These are phyloP conservation scores for Avicennia marina DNA, from an alignment of 257 asterid species.

Conservation along the genomic window DNA sequence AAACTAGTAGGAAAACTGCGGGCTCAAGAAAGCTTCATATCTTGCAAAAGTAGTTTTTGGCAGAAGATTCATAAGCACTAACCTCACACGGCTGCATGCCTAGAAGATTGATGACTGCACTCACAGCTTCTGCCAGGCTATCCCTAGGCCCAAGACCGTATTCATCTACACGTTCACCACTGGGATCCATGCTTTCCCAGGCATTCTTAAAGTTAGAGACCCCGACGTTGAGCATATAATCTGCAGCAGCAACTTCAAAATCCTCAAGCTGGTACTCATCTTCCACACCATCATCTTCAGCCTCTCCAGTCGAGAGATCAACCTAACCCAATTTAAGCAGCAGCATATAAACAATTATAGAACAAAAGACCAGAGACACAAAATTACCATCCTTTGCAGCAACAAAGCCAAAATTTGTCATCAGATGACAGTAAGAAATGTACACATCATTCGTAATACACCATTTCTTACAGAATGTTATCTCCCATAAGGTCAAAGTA, in stretches of 20 bases:
- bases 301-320: slow-evolving; percentile 93
- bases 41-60: neutral
- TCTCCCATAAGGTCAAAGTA: no score
- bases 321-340: slow-evolving; percentile 38
- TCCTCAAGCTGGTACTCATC: slow-evolving; percentile 98
- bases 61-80: slow-evolving; percentile 31
- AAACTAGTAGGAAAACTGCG: no score
- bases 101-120: slow-evolving; percentile 79
- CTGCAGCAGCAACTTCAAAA: slow-evolving; percentile 88
- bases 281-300: slow-evolving; percentile 96
- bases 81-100: slow-evolving; percentile 99
- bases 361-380: neutral
- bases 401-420: no score
- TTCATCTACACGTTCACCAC: slow-evolving; percentile 71
- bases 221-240: slow-evolving; percentile 82
- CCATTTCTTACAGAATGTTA: no score
- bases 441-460: no score
- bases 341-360: no score
- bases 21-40: no score
- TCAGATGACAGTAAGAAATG: no score
- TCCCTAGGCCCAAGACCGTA: slow-evolving; percentile 98
- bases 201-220: slow-evolving; percentile 96
- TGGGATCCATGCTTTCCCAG: slow-evolving; percentile 90
- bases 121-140: slow-evolving; percentile 83
- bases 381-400: no score